Conservation (phyloP, 2,329 filamentous ascomycete genomes). For the Metarhizium rileyi region DNA sequence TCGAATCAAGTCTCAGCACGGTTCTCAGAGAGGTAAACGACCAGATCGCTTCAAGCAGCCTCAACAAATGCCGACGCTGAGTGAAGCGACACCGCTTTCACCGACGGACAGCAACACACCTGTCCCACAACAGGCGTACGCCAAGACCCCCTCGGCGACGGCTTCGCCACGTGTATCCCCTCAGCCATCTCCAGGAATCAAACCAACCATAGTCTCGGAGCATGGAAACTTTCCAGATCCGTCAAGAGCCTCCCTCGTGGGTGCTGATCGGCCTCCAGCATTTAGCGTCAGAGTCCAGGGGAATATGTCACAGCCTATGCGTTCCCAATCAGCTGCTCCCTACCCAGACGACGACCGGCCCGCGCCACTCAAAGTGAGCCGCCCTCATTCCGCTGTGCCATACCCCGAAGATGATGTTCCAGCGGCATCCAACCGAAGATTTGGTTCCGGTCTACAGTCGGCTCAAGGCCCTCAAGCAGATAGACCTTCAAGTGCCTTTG, state of each 20-base stretch:
- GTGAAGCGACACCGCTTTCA: conserved; percentile 30
- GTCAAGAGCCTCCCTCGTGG: conserved; percentile 28
- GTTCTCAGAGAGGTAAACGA: conserved; percentile 53
- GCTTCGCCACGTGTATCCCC: conserved; percentile 28
- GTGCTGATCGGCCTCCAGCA: conserved; percentile 33
- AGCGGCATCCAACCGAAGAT: conserved; percentile 26
- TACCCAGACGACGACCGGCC: conserved; percentile 62
- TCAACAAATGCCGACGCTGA: conserved; percentile 39
- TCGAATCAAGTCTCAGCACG: conserved; percentile 74
- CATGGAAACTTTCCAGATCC: conserved; percentile 37
- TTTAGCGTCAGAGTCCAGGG: conserved; percentile 41
- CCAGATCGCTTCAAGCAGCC: conserved; percentile 49
- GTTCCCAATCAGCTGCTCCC: conserved; percentile 50
- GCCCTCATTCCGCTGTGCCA: conserved; percentile 38
- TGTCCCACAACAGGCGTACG: conserved; percentile 8
- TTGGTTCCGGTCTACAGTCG: conserved; percentile 38
- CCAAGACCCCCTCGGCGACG: conserved; percentile 9
- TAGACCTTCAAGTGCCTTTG: conserved; percentile 42
- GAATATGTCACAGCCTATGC: conserved; percentile 16
- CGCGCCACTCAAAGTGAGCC: conserved; percentile 33
- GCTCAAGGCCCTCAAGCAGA: conserved; percentile 38
- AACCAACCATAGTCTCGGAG: conserved; percentile 28
- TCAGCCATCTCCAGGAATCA: conserved; percentile 31
- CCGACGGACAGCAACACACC: conserved; percentile 15
- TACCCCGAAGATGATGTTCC: conserved; percentile 44